Conservation (phyloP, 768 basidiomycete species). For the Suillus bovinus region DNA sequence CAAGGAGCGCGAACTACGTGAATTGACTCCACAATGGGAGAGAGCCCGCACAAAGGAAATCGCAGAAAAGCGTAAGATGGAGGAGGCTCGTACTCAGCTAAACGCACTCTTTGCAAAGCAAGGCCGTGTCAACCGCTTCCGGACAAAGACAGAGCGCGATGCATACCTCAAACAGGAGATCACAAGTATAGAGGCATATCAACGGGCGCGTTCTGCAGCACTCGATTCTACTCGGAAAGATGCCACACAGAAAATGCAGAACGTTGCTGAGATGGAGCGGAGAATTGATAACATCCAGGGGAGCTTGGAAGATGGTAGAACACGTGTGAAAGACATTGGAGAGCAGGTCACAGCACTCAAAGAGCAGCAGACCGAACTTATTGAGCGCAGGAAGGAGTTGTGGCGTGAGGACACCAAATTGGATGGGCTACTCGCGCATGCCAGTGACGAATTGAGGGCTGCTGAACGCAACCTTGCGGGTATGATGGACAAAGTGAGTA, state of each 20-base stretch:
- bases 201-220: slow-evolving; percentile 53
- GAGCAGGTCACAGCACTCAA: slow-evolving; percentile 63
- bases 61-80: slow-evolving; percentile 65
- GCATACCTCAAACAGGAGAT: slow-evolving; percentile 81
- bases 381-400: slow-evolving; percentile 84
- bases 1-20: slow-evolving; percentile 63
- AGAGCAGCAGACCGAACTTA: slow-evolving; percentile 66
- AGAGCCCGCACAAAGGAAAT: slow-evolving; percentile 49
- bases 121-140: slow-evolving; percentile 84
- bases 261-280: slow-evolving; percentile 57
- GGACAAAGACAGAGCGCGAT: slow-evolving; percentile 83
- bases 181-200: slow-evolving; percentile 60
- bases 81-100: slow-evolving; percentile 71
- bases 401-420: slow-evolving; percentile 96
- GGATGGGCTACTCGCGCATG: slow-evolving; percentile 72
- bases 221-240: slow-evolving; percentile 55
- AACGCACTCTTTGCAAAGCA: slow-evolving; percentile 85
- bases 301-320: slow-evolving; percentile 66
- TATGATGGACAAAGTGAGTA: slow-evolving; percentile 92
- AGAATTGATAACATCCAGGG: slow-evolving; percentile 56
- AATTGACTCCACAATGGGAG: slow-evolving; percentile 72
- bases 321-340: slow-evolving; percentile 52
- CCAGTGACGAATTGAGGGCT: slow-evolving; percentile 75
- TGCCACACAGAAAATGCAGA: slow-evolving; percentile 45
- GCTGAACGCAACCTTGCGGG: slow-evolving; percentile 78